Base-by-base conservation (phyloP, 2,329 filamentous ascomycete genomes). In the Cladorrhinum sp. region DNA sequence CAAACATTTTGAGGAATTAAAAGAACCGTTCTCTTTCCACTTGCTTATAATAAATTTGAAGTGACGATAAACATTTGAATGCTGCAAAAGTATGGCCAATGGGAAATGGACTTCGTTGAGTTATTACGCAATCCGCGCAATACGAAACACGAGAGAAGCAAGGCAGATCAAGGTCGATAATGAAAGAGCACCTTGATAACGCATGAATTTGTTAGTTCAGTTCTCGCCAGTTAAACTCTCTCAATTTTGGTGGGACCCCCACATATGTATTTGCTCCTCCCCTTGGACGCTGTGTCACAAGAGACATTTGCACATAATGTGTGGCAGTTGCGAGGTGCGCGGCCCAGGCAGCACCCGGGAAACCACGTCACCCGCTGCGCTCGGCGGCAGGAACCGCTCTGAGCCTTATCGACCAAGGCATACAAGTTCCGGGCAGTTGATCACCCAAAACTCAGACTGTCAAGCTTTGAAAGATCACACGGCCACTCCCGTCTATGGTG, bases 131-230 rank as follows among this genome's bases (percentile, higher is more conserved):
- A 49, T 32, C 48, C 24, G 53, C 53, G 23, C 48, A 52, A 63
- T 59, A 55, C 61, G 61, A 63, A 51, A 55, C 50, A 61, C 61
- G 58, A 57, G 58, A 55, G 41, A 48, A 18, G 41, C 3, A 45
- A 45, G 29, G 29, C 7, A 32, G 29, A 32, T 32, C 13, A 13
- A 45, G n/a, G 41, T 9, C 4, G 16, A 2, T 18, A 16, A n/a
- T 56, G 49, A 56, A 36, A 56, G 38, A 45, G 6, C 36, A 18
- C 41, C 4, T 22, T 45, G 8, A n/a, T 4, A 45, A 18, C 20
- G 18, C 2, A 22, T 13, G n/a, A 18, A 18, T 45, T 4, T 13
- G 41, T 20, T 45, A 45, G 41, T 13, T 16, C 10, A 13, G 12
- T 41, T 41, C 4, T 5, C 36, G 12, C 10, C 16, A 7, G 16